A percentile compares a stretch with the other conserved stretches of the same genome.
These are phyloP conservation scores for Cordyceps farinosa DNA, from an alignment of 2,329 filamentous ascomycete genomes.

Conservation along the genomic window DNA sequence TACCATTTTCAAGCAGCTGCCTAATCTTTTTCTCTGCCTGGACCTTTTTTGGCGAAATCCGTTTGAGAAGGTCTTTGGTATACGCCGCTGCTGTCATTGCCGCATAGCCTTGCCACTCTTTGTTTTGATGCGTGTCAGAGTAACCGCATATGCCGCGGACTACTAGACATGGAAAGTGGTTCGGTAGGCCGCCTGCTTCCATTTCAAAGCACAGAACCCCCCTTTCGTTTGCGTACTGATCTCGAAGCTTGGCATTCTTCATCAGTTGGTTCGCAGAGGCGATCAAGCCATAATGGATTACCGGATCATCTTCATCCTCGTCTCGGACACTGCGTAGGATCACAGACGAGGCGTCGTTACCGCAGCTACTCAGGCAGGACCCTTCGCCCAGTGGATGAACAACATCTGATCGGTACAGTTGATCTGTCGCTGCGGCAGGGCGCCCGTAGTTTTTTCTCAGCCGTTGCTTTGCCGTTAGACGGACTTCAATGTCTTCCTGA, in stretches of 20 bases:
- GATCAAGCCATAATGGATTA: no score
- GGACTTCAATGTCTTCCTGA: neutral
- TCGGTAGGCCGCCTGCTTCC: neutral
- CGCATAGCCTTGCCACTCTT: conserved; percentile 4
- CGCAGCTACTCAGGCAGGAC: neutral
- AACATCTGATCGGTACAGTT: neutral
- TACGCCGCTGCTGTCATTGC: neutral
- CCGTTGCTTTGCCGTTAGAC: neutral
- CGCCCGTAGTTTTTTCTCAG: neutral
- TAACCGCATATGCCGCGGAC: conserved; percentile 3
- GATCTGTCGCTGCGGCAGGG: neutral
- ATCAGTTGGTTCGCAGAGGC: no score
- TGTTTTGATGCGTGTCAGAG: conserved; percentile 1
- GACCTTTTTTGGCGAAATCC: no score
- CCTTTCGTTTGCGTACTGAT: neutral
- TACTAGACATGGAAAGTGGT: neutral
- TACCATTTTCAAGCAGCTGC: neutral
- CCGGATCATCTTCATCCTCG: no score
- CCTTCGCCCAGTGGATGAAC: neutral
- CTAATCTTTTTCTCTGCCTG: neutral
- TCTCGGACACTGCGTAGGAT: no score
- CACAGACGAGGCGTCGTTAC: neutral
- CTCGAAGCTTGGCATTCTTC: no score
- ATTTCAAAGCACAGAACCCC: conserved; percentile 4
- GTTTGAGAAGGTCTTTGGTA: no score